Conservation (phyloP, 2,329 filamentous ascomycete genomes). For the Beauveria brongniartii region DNA sequence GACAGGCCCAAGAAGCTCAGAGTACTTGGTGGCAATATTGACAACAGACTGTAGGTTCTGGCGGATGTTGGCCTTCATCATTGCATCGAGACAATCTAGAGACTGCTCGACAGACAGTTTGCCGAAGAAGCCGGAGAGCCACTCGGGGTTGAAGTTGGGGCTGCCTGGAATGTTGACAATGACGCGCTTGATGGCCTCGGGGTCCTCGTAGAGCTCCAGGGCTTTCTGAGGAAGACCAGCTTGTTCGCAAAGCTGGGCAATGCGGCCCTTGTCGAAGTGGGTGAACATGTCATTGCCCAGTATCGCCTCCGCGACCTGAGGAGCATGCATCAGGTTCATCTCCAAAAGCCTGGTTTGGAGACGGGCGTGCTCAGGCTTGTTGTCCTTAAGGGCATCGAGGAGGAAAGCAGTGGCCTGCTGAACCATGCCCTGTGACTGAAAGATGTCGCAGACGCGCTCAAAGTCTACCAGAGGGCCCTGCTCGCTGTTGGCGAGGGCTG, state of each 20-base stretch:
- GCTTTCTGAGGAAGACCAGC: slow-evolving; percentile 81
- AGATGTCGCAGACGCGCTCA: slow-evolving; percentile 92
- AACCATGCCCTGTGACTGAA: slow-evolving; percentile 96
- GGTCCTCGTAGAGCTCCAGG: slow-evolving; percentile 90
- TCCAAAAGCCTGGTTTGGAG: slow-evolving; percentile 91
- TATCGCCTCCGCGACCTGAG: slow-evolving; percentile 95
- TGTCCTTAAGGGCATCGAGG: slow-evolving; percentile 88
- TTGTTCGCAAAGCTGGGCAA: slow-evolving; percentile 87
- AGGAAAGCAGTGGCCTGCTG: slow-evolving; percentile 98
- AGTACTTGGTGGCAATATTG: slow-evolving; percentile 95
- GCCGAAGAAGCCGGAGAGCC: slow-evolving; percentile 87
- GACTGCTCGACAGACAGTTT: slow-evolving; percentile 93
- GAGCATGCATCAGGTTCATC: slow-evolving; percentile 96
- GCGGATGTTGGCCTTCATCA: slow-evolving; percentile 94
- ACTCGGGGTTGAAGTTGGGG: slow-evolving; percentile 80
- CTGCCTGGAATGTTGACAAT: slow-evolving; percentile 73
- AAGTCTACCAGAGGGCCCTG: slow-evolving; percentile 82
- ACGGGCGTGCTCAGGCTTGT: slow-evolving; percentile 86
- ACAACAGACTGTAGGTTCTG: slow-evolving; percentile 94
- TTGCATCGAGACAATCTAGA: slow-evolving; percentile 86
- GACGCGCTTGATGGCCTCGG: slow-evolving; percentile 81
- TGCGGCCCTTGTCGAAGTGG: slow-evolving; percentile 84
- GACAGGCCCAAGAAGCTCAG: slow-evolving; percentile 82
- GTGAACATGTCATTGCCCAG: slow-evolving; percentile 98
- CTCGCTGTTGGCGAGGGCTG: slow-evolving; percentile 83